Conservation (phyloP, 208 protist genomes). For the Leishmania guyanensis region DNA sequence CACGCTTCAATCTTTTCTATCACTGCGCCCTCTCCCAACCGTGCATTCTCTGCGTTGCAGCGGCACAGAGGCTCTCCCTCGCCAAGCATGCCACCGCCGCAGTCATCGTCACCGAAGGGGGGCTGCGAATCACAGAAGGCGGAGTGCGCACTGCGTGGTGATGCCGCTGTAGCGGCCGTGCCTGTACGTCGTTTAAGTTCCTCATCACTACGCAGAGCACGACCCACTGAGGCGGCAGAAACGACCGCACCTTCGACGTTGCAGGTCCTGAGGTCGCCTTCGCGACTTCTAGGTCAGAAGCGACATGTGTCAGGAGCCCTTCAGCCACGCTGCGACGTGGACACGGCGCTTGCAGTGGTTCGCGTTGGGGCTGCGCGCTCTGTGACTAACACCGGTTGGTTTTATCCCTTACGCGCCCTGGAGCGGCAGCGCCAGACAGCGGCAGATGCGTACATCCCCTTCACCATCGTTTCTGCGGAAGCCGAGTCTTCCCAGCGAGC, state of each 20-base stretch:
- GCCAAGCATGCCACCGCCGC: neutral
- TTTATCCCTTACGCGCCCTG: slow-evolving; percentile 8
- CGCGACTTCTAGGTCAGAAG: neutral
- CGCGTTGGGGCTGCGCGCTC: too few relatives aligned
- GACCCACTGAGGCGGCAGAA: neutral
- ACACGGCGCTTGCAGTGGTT: neutral
- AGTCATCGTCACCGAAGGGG: neutral
- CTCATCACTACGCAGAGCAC: neutral
- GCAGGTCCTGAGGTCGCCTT: neutral
- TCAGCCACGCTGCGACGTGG: neutral
- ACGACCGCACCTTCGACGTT: neutral
- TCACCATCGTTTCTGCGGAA: slow-evolving; percentile 5
- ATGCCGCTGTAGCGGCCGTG: neutral
- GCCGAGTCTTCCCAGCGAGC: neutral
- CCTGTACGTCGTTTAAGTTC: neutral
- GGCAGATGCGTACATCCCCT: slow-evolving; percentile 9
- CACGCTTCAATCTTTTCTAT: neutral
- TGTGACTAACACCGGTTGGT: neutral
- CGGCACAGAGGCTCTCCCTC: neutral
- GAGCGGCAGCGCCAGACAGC: slow-evolving; percentile 5
- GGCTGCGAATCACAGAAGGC: neutral
- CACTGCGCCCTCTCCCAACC: neutral
- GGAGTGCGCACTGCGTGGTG: neutral
- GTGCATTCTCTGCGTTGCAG: neutral
- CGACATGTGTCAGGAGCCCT: neutral